Percentiles rank a stretch among this genome's conserved stretches.
phyloP scores from a whole-genome alignment of 371 early-diverging fungal species.

The Neoconidiobolus thromboides region DNA sequence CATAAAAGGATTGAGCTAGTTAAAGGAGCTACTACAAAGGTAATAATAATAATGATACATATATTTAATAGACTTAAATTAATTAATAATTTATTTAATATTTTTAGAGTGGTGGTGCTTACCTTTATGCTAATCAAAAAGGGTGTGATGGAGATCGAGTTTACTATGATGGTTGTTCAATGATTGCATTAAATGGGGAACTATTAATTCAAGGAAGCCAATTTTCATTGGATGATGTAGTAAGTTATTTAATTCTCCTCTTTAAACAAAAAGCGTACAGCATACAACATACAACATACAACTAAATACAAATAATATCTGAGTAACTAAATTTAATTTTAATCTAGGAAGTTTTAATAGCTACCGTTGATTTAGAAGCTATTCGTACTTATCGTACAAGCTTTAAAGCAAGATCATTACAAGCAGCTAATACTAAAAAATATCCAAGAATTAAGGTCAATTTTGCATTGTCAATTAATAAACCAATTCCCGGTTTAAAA shows the following conservation, averaged over 20 bases:
- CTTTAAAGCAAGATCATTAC: constrained; percentile 52
- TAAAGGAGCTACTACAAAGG: constrained; percentile 71
- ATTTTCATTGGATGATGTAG: constrained; percentile 82
- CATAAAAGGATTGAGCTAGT: constrained; percentile 71
- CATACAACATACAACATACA: too few relatives aligned
- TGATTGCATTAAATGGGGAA: constrained; percentile 80
- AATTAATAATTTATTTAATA: background rate
- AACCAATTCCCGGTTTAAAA: constrained; percentile 6
- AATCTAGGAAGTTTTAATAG: constrained; percentile 68
- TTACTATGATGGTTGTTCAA: constrained; percentile 89
- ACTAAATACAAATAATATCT: background rate
- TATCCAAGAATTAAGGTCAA: constrained; percentile 40
- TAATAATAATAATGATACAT: constrained; percentile 8
- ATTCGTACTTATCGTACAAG: constrained; percentile 66
- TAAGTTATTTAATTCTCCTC: constrained; percentile 12
- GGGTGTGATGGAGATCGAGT: constrained; percentile 98
- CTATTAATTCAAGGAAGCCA: constrained; percentile 82
- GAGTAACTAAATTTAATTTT: background rate
- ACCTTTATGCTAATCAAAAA: constrained; percentile 88
- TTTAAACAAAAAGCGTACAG: too few relatives aligned
- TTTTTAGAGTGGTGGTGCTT: constrained; percentile 64
- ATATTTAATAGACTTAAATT: background rate
- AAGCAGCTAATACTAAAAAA: constrained; percentile 36
- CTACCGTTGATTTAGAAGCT: constrained; percentile 78
- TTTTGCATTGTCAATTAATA: constrained; percentile 15